Evolutionary conservation across 768 basidiomycete species (phyloP), one percentile per base, ranked within the genome.

Genomic region (Suillus tomentosus): DNA sequence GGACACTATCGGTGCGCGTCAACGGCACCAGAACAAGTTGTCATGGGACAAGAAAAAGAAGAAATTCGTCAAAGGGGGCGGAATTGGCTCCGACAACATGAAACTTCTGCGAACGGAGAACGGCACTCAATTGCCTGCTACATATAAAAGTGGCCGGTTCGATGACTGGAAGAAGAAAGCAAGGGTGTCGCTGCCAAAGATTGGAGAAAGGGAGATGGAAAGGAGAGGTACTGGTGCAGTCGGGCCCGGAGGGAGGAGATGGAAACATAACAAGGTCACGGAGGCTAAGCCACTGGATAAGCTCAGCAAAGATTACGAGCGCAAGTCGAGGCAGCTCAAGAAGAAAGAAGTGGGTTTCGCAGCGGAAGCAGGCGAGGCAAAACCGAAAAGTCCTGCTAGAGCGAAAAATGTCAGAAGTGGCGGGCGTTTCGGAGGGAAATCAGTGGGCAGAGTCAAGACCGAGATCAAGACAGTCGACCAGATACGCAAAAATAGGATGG

Each of bases 41-140:
- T 89, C 82, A 36, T 99, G 97, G 97, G 95, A 98, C 77, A 92
- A 93, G 72, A 96, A 95, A 79, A 96, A 93, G 79, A 97, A 97
- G 75, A 94, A 91, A 71, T 97, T 97, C 67, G 81, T 96, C 48
- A 87, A 91, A 69, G 94, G 94, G 5, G 90, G 88, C 62, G 92
- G 94, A 13, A 82, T 78, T 51, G 96, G 95, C 22, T 86, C 95
- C 9, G 95, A 98, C 74, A 97, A 98, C 74, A 83, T 96, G 70
- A 98, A 97, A 77, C 82, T 99, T 68, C 90, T 99, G 69, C 87
- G 86, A 69, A 95, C 95, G 0, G 97, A 99, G 77, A 95, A 89
- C 69, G 97, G 97, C 4, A 87, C 90, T 17, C 87, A 90, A 56
- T 82, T 99, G 22, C 96, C 97, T 4, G 95, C 95, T 3, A 89